phyloP scores from a whole-genome alignment of 2,329 filamentous ascomycete species.

The Thermochaetoides dissita region DNA sequence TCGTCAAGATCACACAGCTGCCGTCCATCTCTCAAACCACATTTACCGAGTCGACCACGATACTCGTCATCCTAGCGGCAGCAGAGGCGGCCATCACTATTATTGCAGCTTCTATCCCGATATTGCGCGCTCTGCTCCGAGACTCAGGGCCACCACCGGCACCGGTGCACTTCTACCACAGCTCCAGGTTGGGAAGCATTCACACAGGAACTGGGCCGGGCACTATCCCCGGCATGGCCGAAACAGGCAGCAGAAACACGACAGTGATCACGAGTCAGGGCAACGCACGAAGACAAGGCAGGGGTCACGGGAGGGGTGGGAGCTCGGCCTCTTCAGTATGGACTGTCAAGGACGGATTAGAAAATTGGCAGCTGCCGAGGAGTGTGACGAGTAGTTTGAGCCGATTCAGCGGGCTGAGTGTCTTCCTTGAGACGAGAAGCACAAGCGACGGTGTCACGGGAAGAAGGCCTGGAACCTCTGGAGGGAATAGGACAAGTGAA shows the following conservation, averaged over 20 bases:
- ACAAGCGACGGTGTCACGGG: background rate
- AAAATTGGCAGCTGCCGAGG: no score
- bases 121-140: conserved; percentile 13
- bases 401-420: conserved; percentile 10
- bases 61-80: conserved; percentile 12
- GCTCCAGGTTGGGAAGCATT: conserved; percentile 2
- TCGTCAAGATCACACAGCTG: conserved; percentile 15
- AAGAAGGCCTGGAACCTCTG: no score
- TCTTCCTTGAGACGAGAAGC: conserved; percentile 2
- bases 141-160: conserved; percentile 11
- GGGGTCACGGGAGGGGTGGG: no score
- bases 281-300: no score
- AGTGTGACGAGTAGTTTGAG: conserved; percentile 4
- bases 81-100: conserved; percentile 15
- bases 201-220: conserved; percentile 2
- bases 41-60: conserved; percentile 12
- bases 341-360: no score
- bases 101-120: conserved; percentile 14
- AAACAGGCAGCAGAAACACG: no score
- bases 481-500: no score
- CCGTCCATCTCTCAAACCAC: conserved; percentile 12
- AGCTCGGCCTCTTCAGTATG: no score
- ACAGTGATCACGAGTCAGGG: no score
- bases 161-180: conserved; percentile 13
- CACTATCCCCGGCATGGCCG: no score